These are phyloP conservation scores for Naganishia friedmannii DNA, from an alignment of 768 basidiomycete species.

Conservation along the genomic window DNA sequence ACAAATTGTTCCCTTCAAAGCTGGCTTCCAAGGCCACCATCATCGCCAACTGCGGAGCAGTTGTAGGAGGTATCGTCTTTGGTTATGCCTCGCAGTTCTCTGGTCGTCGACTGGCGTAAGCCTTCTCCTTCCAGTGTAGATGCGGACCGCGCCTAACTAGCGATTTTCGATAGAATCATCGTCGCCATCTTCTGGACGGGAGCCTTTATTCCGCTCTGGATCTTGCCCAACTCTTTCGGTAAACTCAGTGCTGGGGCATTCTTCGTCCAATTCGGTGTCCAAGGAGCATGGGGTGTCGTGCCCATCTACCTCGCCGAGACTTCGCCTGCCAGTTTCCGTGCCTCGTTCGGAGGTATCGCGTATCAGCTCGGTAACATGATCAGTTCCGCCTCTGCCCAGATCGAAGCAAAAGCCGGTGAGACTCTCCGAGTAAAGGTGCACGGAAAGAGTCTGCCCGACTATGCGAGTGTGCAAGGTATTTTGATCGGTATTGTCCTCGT, in stretches of 20 bases:
- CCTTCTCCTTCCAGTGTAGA: not conserved
- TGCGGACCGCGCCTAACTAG: not conserved
- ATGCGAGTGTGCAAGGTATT: slow-evolving; percentile 51
- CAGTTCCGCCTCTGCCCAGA: slow-evolving; percentile 69
- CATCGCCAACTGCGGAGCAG: slow-evolving; percentile 58
- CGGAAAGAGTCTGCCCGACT: slow-evolving; percentile 27
- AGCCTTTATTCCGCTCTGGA: slow-evolving; percentile 64
- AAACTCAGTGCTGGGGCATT: slow-evolving; percentile 61
- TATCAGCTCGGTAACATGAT: slow-evolving; percentile 69
- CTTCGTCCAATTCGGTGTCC: slow-evolving; percentile 80
- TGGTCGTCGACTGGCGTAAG: slow-evolving; percentile 70
- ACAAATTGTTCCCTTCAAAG: slow-evolving; percentile 62
- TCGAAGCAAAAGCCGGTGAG: slow-evolving; percentile 70
- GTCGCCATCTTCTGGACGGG: slow-evolving; percentile 38
- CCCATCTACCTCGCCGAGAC: slow-evolving; percentile 80
- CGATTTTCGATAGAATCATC: slow-evolving; percentile 30
- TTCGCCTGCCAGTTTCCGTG: slow-evolving; percentile 82
- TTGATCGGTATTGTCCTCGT: slow-evolving; percentile 77
- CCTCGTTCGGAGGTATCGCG: slow-evolving; percentile 78
- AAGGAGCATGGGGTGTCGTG: slow-evolving; percentile 86
- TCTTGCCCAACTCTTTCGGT: slow-evolving; percentile 67
- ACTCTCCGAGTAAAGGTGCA: slow-evolving; percentile 54
- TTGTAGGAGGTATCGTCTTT: slow-evolving; percentile 64
- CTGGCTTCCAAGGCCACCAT: slow-evolving; percentile 73
- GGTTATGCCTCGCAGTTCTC: slow-evolving; percentile 71